These are phyloP conservation scores for Acer negundo DNA, from an alignment of 345 rosid genomes.

Conservation along the genomic window DNA sequence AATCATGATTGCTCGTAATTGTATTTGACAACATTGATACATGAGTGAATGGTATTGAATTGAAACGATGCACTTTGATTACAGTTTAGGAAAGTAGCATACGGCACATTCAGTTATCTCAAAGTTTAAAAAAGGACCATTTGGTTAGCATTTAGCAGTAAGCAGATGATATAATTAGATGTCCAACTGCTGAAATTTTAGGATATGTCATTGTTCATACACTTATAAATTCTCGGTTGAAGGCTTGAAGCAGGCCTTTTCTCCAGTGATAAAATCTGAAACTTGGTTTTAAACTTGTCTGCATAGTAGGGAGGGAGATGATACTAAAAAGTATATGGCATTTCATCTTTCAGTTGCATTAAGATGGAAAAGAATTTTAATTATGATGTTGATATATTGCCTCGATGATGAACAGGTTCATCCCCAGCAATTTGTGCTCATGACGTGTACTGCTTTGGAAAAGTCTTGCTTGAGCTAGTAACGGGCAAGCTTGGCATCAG, in stretches of 20 bases:
- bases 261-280: too few relatives aligned
- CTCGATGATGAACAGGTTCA: constrained; percentile 45
- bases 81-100: not conserved
- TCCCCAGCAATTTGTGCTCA: constrained; percentile 55
- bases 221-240: too few relatives aligned
- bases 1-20: not conserved
- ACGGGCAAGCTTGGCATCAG: constrained; percentile 90
- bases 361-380: constrained; percentile 12
- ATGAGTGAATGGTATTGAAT: not conserved
- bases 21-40: not conserved
- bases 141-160: not conserved
- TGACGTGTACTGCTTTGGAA: constrained; percentile 94
- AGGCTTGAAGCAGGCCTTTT: too few relatives aligned
- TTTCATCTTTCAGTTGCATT: not conserved
- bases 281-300: not conserved
- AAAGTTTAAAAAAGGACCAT: not conserved
- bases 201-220: not conserved
- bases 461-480: constrained; percentile 77
- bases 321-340: not conserved
- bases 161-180: not conserved
- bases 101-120: not conserved
- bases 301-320: not conserved
- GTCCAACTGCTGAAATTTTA: not conserved
- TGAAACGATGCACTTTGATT: not conserved
- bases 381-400: constrained; percentile 17